phyloP scores from a whole-genome alignment of 176 grass and related monocot genomes.

The Paspalum vaginatum region DNA sequence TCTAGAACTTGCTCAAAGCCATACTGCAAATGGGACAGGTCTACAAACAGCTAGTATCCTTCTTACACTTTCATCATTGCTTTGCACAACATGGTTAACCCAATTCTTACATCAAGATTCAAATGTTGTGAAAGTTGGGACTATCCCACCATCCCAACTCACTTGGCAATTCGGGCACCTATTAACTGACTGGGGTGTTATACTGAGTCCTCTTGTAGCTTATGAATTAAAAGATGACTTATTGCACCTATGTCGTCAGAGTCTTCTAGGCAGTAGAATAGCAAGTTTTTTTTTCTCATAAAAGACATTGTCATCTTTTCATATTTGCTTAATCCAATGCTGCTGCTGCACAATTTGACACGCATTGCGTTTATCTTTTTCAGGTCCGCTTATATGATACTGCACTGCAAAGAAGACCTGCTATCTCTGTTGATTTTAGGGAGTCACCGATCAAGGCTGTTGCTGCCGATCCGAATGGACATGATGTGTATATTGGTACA shows the following conservation, averaged over 20 bases:
- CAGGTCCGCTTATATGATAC: slow-evolving; percentile 96
- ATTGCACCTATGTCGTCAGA: not conserved
- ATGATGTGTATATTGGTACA: slow-evolving; percentile 89
- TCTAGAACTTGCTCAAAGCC: not conserved
- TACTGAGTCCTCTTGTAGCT: not conserved
- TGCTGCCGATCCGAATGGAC: slow-evolving; percentile 73
- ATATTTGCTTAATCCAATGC: slow-evolving; percentile 15
- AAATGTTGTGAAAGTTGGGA: not conserved
- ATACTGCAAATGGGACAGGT: not conserved
- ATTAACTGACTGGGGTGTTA: not conserved
- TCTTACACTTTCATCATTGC: not conserved
- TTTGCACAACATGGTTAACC: not conserved
- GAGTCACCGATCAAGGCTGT: slow-evolving; percentile 86
- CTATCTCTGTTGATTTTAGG: slow-evolving; percentile 86
- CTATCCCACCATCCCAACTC: not conserved
- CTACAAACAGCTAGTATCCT: not conserved
- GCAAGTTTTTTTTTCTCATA: slow-evolving; percentile 7
- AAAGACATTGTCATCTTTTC: not conserved
- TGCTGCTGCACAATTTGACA: slow-evolving; percentile 2
- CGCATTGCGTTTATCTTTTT: slow-evolving; percentile 8
- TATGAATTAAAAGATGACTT: not conserved
- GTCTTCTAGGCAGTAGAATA: slow-evolving; percentile 11
- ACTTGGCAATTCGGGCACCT: not conserved
- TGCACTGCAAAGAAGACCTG: slow-evolving; percentile 73
- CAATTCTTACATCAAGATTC: not conserved